Base-by-base conservation (phyloP, 129 eudicot species). In the Chrysanthemum seticuspe region DNA sequence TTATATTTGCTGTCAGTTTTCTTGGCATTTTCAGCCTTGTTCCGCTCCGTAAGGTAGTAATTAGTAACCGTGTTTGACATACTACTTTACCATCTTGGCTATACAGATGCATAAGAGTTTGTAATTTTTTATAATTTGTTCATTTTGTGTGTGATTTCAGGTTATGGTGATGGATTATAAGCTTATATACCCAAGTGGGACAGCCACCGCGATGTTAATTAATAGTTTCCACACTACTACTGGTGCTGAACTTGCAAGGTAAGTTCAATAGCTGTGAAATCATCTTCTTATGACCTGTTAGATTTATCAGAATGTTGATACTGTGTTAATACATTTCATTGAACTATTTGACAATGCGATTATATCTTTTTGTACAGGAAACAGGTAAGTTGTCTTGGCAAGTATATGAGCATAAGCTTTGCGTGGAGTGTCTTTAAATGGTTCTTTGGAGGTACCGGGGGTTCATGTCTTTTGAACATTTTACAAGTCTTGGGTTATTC, bases 221-320 rank as follows among this genome's bases (percentile, higher is more conserved):
- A 89, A 89, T 70, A 93, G 98, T 83, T 93, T 93, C 80, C 98
- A 93, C 89, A 93, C 96, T 29, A 85, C 76, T 75, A 80, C 80
- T 57, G 98, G 98, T 80, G 98, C 98, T 49, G 95, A 87, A 76
- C 98, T 92, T 58, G 96, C 98, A 64, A 81, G 86, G 98, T 85
- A 82, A 84, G 15, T 48, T 55, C 2, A 10, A 29, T 62, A 61
- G 18, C 27, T 27, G 49, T 50, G 19, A 29, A 61, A 10, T 25
- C 50, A 18, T 57, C 19, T 65, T 50, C 6, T 36, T 5, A 36
- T 36, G 45, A 36, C 6, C 31, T 2, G 31, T 27, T 27, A 27
- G 4, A 27, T 27, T 27, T 27, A 27, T 27, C 31, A 27, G 31
- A 27, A 27, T 27, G 31, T 25, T 25, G 29, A 25, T 25, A 25